Evolutionary conservation across 2,329 filamentous ascomycete species (phyloP).

Genomic region (Calonectria honghensis): DNA sequence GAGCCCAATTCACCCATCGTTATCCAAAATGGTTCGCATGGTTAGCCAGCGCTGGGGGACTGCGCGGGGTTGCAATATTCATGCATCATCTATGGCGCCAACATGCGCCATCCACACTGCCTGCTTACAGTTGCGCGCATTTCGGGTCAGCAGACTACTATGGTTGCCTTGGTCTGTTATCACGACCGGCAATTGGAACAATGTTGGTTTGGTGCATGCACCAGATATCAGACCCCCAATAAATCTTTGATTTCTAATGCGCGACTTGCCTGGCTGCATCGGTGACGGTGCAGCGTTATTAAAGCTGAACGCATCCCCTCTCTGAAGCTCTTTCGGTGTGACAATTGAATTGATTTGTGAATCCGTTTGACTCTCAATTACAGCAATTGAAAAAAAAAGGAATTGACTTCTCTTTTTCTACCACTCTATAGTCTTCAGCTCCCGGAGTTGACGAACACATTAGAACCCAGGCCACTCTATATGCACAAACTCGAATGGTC

Average conservation of each 20-base stretch:
- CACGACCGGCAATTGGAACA: neutral
- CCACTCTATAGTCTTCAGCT: neutral
- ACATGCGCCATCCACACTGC: neutral
- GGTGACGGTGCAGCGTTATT: neutral
- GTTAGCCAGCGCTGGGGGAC: neutral
- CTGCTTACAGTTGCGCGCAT: conserved; percentile 7
- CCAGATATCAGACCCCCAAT: too few species aligned
- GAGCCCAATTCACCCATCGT: neutral
- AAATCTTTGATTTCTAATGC: neutral
- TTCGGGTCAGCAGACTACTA: neutral
- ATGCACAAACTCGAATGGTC: too few species aligned
- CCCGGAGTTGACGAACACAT: too few species aligned
- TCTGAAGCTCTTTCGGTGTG: neutral
- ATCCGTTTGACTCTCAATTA: too few species aligned
- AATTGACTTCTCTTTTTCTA: too few species aligned
- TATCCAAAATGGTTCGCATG: conserved; percentile 1
- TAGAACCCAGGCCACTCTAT: too few species aligned
- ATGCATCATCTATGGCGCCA: conserved; percentile 6
- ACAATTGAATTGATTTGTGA: neutral
- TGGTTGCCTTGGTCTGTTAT: neutral
- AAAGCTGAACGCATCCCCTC: neutral
- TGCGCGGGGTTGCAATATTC: neutral
- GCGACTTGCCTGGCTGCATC: neutral
- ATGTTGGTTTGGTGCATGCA: neutral
- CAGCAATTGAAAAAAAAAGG: too few species aligned